Base-by-base conservation (phyloP, 371 early-diverging fungal genomes). In the Funneliformis caledonium region DNA sequence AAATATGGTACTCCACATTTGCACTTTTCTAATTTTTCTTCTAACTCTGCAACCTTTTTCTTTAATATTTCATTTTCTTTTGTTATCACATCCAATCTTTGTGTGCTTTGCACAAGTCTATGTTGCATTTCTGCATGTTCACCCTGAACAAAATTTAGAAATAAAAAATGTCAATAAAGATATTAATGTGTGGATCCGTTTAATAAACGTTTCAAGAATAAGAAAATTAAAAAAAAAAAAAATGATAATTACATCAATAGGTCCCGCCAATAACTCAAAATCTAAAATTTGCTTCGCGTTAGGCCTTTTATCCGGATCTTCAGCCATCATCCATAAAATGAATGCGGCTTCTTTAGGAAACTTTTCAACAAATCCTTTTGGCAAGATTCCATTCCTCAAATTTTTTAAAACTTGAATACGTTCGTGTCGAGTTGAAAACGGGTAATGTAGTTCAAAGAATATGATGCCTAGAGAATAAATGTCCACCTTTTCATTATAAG, bases 271-370 rank as follows among this genome's bases (percentile, higher is more conserved):
- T 43, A 75, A 75, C 61, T 93, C 94, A 80, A 92, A 90, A 14
- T 92, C 91, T 81, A 97, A 82, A 31, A 96, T 86, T 79, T 94
- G 90, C n/a, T 84, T 81, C 0, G 96, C 95, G 43, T 91, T 89
- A 0, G 96, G 96, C 2, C 96, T 88, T 68, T 87, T 78, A 12
- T 81, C 84, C 2, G 97, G 94, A 76, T 95, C 89, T 4, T 86
- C 86, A 16, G 92, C 89, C 93, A 95, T 94, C 83, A 96, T 87
- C 88, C 91, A 92, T 11, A 92, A 86, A 62, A 96, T 91, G 56
- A 95, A 86, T 1, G 94, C 92, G 4, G 94, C 91, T 83, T 96
- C 95, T 80, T 92, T 92, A 1, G 97, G 97, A 86, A 91, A 95
- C 37, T 82, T 84, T 78, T 87, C 85, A 7, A 94, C 88, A 87